A percentile compares a stretch with the other conserved stretches of the same genome.
phyloP scores from a whole-genome alignment of 305 asterid genomes.

The Solanum hybrid region DNA sequence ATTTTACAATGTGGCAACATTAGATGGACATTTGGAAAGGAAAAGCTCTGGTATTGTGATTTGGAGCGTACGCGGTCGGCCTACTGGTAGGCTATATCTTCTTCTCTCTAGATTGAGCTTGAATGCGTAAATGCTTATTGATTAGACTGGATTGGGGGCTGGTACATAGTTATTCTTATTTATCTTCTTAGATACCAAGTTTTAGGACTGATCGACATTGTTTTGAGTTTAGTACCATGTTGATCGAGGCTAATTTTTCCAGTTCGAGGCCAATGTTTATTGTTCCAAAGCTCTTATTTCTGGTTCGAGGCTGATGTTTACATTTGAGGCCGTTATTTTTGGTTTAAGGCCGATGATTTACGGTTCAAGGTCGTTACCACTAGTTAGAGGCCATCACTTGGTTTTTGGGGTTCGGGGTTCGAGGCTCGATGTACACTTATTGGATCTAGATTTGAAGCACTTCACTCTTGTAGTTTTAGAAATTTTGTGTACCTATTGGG shows the following conservation, averaged over 20 bases:
- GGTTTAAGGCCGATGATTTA: background rate
- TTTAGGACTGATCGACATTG: background rate
- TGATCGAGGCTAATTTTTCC: background rate
- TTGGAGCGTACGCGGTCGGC: background rate
- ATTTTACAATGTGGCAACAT: background rate
- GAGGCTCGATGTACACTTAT: background rate
- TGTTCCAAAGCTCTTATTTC: too few relatives aligned
- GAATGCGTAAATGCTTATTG: background rate
- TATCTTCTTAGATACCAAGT: background rate
- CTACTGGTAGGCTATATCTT: background rate
- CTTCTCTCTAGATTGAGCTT: background rate
- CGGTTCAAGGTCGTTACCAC: background rate
- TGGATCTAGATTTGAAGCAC: background rate
- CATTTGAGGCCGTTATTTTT: background rate
- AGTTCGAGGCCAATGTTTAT: too few relatives aligned
- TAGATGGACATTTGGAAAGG: background rate
- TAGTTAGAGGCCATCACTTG: background rate
- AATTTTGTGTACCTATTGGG: background rate
- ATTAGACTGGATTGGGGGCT: too few relatives aligned
- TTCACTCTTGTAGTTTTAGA: background rate
- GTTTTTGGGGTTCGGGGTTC: too few relatives aligned
- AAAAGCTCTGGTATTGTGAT: background rate
- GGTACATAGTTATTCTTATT: too few relatives aligned
- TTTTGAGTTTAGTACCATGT: background rate
- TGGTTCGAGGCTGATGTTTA: background rate